Evolutionary conservation across 2,329 filamentous ascomycete species (phyloP), one percentile per base, ranked within the genome.

Genomic region (Zopfia rhizophila): DNA sequence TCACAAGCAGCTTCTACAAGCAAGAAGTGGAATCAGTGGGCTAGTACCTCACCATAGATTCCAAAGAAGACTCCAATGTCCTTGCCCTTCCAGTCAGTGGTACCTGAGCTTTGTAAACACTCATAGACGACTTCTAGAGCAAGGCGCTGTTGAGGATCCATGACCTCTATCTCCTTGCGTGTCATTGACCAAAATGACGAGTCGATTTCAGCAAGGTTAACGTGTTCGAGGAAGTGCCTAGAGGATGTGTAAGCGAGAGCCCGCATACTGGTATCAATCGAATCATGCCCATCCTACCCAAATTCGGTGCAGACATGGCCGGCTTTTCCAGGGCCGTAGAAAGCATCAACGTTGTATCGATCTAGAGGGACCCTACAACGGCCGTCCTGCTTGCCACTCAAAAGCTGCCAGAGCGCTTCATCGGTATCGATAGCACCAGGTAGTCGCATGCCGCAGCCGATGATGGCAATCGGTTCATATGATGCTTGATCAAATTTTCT

Each of bases 1-100:
- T n/a, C n/a, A n/a, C n/a, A n/a, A n/a, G n/a, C n/a, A n/a, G n/a
- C n/a, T n/a, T n/a, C n/a, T n/a, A n/a, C n/a, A n/a, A n/a, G n/a
- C n/a, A n/a, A n/a, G n/a, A n/a, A n/a, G n/a, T n/a, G n/a, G n/a
- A n/a, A n/a, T n/a, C n/a, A n/a, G n/a, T n/a, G n/a, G n/a, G n/a
- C n/a, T n/a, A n/a, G n/a, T n/a, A n/a, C n/a, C n/a, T 68, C 56
- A 12, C 55, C 54, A 27, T 61, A 65, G n/a, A 12, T 47, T 1
- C 69, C 69, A 1, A 70, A 47, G 40, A 66, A 72, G 51, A 58
- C 30, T 38, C 71, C 60, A 32, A 53, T 59, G 52, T 70, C 51
- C 47, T 60, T 44, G 29, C 68, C 69, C 46, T 35, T 47, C 56
- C 46, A 66, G 51, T 16, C 42, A 16, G 43, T 25, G 16, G 47